phyloP scores from a whole-genome alignment of 306 rosid species.

The Inga oerstediana region DNA sequence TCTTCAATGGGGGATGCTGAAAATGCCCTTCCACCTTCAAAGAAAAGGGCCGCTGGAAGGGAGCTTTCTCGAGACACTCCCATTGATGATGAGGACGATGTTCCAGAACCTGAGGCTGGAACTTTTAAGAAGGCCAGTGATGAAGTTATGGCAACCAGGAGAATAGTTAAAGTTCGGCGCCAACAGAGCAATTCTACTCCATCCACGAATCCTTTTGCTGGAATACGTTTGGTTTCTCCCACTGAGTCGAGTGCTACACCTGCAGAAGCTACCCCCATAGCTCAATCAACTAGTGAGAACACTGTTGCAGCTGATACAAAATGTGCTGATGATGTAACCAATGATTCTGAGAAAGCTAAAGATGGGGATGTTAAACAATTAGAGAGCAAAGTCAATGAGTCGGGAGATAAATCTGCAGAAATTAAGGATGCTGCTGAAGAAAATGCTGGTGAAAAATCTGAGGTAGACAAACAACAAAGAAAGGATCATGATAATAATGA shows the following conservation, averaged over 20 bases:
- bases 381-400: conserved; percentile 34
- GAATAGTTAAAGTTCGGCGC: conserved; percentile 73
- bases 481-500: conserved; percentile 1
- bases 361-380: conserved; percentile 34
- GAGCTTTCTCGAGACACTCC: conserved; percentile 68
- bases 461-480: conserved; percentile 2
- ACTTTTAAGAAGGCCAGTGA: conserved; percentile 77
- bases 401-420: conserved; percentile 37
- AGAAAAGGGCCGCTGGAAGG: conserved; percentile 80
- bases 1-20: conserved; percentile 66
- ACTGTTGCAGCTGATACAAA: conserved; percentile 29
- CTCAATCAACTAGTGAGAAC: conserved; percentile 41
- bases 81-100: conserved; percentile 66
- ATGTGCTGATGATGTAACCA: conserved; percentile 15
- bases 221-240: conserved; percentile 51
- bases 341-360: conserved; percentile 32
- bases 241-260: conserved; percentile 37
- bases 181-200: conserved; percentile 44
- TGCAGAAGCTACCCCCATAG: conserved; percentile 42
- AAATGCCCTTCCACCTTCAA: conserved; percentile 56
- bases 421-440: not conserved
- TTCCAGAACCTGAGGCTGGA: conserved; percentile 52
- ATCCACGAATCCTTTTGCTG: conserved; percentile 70
- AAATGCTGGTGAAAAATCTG: conserved; percentile 21
- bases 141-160: conserved; percentile 67